A percentile compares a stretch with the other conserved stretches of the same genome.
Conservation (phyloP, 176 grass and related monocot species). For the Ensete glaucum region DNA sequence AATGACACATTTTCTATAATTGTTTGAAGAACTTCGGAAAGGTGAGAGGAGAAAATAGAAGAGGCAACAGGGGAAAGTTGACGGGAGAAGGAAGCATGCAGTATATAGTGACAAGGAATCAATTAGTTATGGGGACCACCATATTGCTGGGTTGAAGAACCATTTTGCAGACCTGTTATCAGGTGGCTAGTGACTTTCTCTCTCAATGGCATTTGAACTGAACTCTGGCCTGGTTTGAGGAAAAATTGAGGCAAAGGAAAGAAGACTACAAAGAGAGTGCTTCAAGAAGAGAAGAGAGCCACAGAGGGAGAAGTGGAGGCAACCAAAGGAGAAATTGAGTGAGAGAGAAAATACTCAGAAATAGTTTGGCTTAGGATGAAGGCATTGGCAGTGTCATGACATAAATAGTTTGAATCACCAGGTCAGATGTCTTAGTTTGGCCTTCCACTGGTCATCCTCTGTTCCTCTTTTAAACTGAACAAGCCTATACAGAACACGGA, state of each 20-base stretch:
- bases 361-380: background rate
- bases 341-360: background rate
- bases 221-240: background rate
- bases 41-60: too few species aligned
- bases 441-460: background rate
- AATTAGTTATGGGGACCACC: too few species aligned
- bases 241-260: background rate
- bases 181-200: too few species aligned
- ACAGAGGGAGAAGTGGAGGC: background rate
- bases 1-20: too few species aligned
- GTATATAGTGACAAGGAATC: too few species aligned
- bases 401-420: background rate
- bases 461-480: background rate
- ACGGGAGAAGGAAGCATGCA: too few species aligned
- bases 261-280: background rate
- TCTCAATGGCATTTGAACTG: too few species aligned
- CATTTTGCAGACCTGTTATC: too few species aligned
- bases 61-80: too few species aligned
- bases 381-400: background rate
- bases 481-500: background rate
- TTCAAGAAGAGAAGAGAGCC: background rate
- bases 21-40: too few species aligned
- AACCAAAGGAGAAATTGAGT: background rate
- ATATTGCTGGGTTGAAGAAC: too few species aligned
- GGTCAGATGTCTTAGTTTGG: too few species aligned